Base-by-base conservation (phyloP, 352 stramenopile species). In the Pythium monospermum region DNA sequence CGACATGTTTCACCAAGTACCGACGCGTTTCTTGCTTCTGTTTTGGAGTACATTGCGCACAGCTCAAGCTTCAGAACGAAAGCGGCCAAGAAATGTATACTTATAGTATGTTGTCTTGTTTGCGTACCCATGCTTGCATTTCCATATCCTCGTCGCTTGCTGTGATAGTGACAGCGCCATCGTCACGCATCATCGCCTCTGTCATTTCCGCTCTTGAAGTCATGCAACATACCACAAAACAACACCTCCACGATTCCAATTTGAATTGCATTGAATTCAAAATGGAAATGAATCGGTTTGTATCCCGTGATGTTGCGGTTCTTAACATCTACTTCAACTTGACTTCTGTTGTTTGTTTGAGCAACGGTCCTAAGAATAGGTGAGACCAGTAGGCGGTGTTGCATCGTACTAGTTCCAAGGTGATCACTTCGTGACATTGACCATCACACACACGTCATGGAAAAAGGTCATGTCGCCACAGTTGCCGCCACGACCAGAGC, bases 1-100 rank as follows among this genome's bases (percentile, higher is more conserved):
- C 59, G 7, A 83, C 76, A 42, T 85, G 69, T 52, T 80, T 76
- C 36, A 76, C 59, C 43, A 90, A 51, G 49, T 81, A 90, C 18
- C 66, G 62, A 10, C 70, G 73, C 45, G 72, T 75, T 56, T 87
- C 78, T 11, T 66, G 59, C 49, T 75, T 86, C 78, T 90, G 25
- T 16, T 26, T 6, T n/a, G 31, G 18, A 12, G 42, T 22, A 13
- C 18, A 5, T 18, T 6, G 42, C 48, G 59, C 15, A 5, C 7
- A n/a, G 16, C 31, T 22, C 16, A 33, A 53, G n/a, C n/a, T n/a
- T 41, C 45, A 31, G 31, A 13, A 22, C 21, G 6, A 22, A 25
- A 28, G n/a, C 7, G 13, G 27, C n/a, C 21, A 22, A 13, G 11
- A 21, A n/a, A 27, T 28, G 32, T 22, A 8, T 19, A 36, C 10